Conservation (phyloP, 2,329 filamentous ascomycete genomes). For the Huntiella savannae region DNA sequence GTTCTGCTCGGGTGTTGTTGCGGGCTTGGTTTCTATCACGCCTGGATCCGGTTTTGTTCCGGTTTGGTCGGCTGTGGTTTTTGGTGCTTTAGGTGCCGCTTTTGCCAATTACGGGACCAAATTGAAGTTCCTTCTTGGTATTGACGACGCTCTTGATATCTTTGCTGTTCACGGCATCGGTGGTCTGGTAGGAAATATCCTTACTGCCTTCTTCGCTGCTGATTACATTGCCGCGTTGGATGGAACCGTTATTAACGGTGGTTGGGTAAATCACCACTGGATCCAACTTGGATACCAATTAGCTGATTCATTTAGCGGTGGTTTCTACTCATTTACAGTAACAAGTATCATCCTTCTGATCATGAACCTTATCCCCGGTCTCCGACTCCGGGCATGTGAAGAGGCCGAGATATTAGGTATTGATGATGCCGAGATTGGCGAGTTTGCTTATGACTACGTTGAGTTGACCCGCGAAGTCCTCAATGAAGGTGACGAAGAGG, state of each 20-base stretch:
- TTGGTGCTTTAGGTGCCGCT: conserved; percentile 54
- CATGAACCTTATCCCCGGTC: conserved; percentile 58
- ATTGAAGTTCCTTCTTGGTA: conserved; percentile 63
- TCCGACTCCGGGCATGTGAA: conserved; percentile 53
- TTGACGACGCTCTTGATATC: conserved; percentile 77
- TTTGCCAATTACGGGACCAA: conserved; percentile 83
- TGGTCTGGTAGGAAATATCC: conserved; percentile 59
- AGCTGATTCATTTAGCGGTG: conserved; percentile 59
- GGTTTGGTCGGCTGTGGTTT: conserved; percentile 65
- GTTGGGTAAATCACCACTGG: conserved; percentile 73
- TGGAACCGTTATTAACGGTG: conserved; percentile 49
- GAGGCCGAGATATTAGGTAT: conserved; percentile 72
- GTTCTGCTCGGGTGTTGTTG: conserved; percentile 79
- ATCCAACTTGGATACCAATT: conserved; percentile 69
- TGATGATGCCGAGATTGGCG: conserved; percentile 77
- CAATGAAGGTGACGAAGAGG: conserved; percentile 24
- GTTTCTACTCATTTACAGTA: conserved; percentile 57
- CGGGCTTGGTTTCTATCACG: conserved; percentile 73
- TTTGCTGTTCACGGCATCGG: conserved; percentile 69
- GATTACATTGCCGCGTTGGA: conserved; percentile 73
- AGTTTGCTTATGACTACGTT: conserved; percentile 91
- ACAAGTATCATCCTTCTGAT: conserved; percentile 65
- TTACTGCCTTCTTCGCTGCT: conserved; percentile 67
- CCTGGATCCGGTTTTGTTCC: conserved; percentile 75
- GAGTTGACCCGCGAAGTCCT: conserved; percentile 48